phyloP scores from a whole-genome alignment of 768 basidiomycete genomes.

The Xerocomellus intermedius region DNA sequence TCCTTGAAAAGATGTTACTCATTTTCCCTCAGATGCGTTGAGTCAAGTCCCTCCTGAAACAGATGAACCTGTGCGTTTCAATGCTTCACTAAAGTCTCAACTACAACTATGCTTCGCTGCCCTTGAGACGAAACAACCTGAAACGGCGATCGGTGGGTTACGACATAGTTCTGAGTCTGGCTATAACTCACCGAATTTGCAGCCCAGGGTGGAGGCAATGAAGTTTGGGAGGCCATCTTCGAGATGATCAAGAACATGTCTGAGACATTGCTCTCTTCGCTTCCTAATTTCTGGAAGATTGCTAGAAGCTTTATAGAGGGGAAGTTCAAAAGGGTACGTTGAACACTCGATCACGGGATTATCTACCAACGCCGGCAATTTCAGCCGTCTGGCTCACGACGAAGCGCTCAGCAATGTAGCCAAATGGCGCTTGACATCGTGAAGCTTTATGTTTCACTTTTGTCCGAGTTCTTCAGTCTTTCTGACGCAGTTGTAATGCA shows the following conservation, averaged over 20 bases:
- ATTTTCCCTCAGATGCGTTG: conserved; percentile 41
- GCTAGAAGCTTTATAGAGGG: conserved; percentile 90
- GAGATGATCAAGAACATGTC: conserved; percentile 85
- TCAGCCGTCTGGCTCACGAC: conserved; percentile 50
- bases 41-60: conserved; percentile 40
- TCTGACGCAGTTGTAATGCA: conserved; percentile 76
- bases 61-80: conserved; percentile 38
- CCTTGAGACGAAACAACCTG: conserved; percentile 63
- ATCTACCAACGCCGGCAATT: conserved; percentile 3
- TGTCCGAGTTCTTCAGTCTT: conserved; percentile 84
- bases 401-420: conserved; percentile 79
- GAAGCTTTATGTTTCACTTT: conserved; percentile 77
- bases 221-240: conserved; percentile 78
- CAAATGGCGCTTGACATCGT: conserved; percentile 88
- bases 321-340: conserved; percentile 79
- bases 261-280: conserved; percentile 75
- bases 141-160: conserved; percentile 55
- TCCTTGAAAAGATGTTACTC: neutral
- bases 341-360: neutral
- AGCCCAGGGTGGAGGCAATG: conserved; percentile 72
- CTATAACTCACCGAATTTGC: neutral
- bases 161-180: neutral
- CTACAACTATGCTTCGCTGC: conserved; percentile 59
- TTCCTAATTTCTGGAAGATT: conserved; percentile 95
- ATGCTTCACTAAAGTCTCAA: conserved; percentile 49